These are phyloP conservation scores for Phytophthora kernoviae DNA, from an alignment of 352 stramenopile species.

Conservation along the genomic window DNA sequence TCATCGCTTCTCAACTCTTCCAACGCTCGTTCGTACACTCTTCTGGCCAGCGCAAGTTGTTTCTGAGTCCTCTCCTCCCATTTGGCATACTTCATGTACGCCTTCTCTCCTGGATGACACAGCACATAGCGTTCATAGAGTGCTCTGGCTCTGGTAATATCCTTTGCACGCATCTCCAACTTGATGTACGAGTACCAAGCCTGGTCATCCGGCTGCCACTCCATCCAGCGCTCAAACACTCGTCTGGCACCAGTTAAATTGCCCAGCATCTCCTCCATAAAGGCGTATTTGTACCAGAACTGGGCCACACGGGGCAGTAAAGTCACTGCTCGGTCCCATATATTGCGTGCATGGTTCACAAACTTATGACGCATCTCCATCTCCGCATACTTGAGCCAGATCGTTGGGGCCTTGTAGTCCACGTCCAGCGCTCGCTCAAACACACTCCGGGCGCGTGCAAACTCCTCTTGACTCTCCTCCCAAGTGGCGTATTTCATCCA, in stretches of 20 bases:
- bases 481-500: constrained; percentile 99
- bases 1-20: constrained; percentile 90
- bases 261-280: constrained; percentile 99
- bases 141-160: constrained; percentile 84
- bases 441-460: constrained; percentile 94
- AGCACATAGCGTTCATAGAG: constrained; percentile 96
- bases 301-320: constrained; percentile 96
- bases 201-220: constrained; percentile 98
- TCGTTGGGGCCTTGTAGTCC: constrained; percentile 93
- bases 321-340: constrained; percentile 94
- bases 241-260: constrained; percentile 93
- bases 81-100: constrained; percentile 98
- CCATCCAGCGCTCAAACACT: constrained; percentile 97
- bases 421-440: constrained; percentile 99
- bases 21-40: constrained; percentile 95
- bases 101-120: constrained; percentile 87
- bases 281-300: constrained; percentile 99
- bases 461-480: constrained; percentile 99
- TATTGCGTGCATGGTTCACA: constrained; percentile 98
- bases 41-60: constrained; percentile 91
- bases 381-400: constrained; percentile 99
- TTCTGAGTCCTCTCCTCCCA: constrained; percentile 97
- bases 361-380: constrained; percentile 99
- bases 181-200: constrained; percentile 99
- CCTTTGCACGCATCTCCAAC: constrained; percentile 95